Evolutionary conservation across 169 alveolate species (phyloP).

Genomic region (Fabrea salina): DNA sequence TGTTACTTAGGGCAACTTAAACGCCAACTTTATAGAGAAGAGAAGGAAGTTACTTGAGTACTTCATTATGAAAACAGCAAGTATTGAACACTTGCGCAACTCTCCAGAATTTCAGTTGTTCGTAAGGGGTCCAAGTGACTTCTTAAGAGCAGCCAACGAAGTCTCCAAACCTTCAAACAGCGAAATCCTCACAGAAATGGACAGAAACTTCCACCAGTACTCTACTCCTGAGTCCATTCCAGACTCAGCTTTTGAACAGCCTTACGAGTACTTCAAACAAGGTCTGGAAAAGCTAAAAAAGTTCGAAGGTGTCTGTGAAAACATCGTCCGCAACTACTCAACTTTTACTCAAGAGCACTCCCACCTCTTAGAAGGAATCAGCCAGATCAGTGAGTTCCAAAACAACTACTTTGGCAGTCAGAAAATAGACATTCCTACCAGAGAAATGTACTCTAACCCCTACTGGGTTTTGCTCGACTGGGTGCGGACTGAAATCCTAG

Average conservation of each 20-base stretch:
- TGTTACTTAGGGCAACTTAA: not conserved
- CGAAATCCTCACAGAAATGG: not conserved
- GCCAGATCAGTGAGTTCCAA: not conserved
- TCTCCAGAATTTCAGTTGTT: constrained; percentile 16
- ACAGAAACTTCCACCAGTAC: not conserved
- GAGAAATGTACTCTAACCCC: not conserved
- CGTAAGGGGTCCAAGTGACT: constrained; percentile 1
- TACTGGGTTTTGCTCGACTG: not conserved
- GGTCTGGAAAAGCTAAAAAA: constrained; percentile 12
- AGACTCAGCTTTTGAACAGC: not conserved
- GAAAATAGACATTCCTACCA: not conserved
- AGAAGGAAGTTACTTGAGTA: not conserved
- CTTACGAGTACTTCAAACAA: not conserved
- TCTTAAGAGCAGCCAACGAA: not conserved
- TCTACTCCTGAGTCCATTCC: not conserved
- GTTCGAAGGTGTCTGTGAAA: not conserved
- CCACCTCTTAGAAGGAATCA: not conserved
- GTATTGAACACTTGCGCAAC: not conserved
- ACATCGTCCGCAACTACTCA: not conserved
- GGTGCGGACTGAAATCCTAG: not conserved
- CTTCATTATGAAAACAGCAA: not conserved
- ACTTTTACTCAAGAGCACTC: not conserved
- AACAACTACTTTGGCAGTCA: not conserved
- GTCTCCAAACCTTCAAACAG: not conserved
- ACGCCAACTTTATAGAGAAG: not conserved